Evolutionary conservation across 495 filamentous ascomycete species (phyloP).

Genomic region (Xylaria venustula): DNA sequence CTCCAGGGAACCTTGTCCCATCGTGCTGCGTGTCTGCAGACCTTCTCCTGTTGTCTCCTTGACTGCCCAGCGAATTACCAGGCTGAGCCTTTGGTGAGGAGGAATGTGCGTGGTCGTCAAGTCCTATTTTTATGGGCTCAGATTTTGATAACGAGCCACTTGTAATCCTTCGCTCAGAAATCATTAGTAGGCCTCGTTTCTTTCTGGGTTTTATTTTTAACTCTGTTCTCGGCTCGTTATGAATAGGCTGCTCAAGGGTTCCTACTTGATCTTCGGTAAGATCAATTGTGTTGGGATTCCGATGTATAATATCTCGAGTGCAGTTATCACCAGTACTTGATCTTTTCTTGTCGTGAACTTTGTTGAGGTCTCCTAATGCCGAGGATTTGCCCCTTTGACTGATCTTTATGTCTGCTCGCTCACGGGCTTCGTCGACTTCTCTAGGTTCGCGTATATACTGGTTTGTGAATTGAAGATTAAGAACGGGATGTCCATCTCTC

Average conservation of each 20-base stretch:
- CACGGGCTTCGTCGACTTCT: not conserved
- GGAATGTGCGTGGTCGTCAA: not conserved
- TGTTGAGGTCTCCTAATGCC: not conserved
- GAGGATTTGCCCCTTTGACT: not conserved
- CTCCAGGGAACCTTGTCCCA: no score
- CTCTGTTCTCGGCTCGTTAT: constrained; percentile 34
- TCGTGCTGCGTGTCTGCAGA: no score
- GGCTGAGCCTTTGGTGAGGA: not conserved
- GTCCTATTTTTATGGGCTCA: not conserved
- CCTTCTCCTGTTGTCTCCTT: not conserved
- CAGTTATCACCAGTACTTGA: not conserved
- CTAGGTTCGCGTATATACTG: not conserved
- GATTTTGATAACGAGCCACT: not conserved
- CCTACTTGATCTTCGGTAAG: constrained; percentile 1
- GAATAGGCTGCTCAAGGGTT: not conserved
- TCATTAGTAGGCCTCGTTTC: constrained; percentile 40
- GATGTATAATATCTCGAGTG: not conserved
- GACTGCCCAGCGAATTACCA: not conserved
- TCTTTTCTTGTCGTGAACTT: not conserved
- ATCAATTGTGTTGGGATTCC: not conserved
- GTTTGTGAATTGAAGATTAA: not conserved
- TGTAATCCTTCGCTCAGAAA: constrained; percentile 23
- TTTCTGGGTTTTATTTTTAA: constrained; percentile 41
- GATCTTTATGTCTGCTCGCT: not conserved
- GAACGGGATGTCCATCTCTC: not conserved